phyloP scores from a whole-genome alignment of 2,329 filamentous ascomycete species.

The Epichloe sp. region DNA sequence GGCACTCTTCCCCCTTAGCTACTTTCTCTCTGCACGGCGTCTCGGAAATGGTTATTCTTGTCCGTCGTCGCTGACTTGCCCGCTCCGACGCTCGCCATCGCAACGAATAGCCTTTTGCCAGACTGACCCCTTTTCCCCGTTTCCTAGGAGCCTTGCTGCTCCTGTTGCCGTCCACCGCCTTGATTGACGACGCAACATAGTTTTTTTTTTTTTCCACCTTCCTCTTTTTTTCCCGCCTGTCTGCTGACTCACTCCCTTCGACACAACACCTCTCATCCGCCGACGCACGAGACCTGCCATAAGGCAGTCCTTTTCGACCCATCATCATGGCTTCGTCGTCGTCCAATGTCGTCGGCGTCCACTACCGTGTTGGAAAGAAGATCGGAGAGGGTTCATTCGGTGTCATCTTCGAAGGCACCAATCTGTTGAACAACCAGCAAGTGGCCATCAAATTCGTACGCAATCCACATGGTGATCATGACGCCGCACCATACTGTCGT shows the following conservation, averaged over 20 bases:
- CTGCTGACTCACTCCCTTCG: neutral
- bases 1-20: neutral
- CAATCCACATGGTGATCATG: conserved; percentile 14
- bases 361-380: conserved; percentile 98
- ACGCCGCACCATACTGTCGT: neutral
- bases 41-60: conserved; percentile 11
- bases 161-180: conserved; percentile 5
- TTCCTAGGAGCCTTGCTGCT: conserved; percentile 5
- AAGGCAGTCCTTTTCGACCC: conserved; percentile 5
- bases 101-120: conserved; percentile 2
- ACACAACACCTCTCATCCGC: conserved; percentile 1
- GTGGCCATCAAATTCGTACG: conserved; percentile 98
- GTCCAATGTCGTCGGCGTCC: conserved; percentile 95
- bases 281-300: conserved; percentile 5
- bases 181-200: conserved; percentile 5
- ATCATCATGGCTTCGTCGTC: conserved; percentile 68
- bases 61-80: conserved; percentile 10
- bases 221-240: neutral
- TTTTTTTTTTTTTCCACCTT: neutral
- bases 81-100: neutral
- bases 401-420: conserved; percentile 97
- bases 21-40: neutral
- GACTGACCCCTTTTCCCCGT: conserved; percentile 7
- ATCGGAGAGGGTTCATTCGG: conserved; percentile 98
- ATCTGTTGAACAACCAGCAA: conserved; percentile 96